A percentile compares a stretch with the other conserved stretches of the same genome.
Evolutionary conservation across 805 yeast genomes (phyloP).

Genomic region (Pichia cephalocereana): DNA sequence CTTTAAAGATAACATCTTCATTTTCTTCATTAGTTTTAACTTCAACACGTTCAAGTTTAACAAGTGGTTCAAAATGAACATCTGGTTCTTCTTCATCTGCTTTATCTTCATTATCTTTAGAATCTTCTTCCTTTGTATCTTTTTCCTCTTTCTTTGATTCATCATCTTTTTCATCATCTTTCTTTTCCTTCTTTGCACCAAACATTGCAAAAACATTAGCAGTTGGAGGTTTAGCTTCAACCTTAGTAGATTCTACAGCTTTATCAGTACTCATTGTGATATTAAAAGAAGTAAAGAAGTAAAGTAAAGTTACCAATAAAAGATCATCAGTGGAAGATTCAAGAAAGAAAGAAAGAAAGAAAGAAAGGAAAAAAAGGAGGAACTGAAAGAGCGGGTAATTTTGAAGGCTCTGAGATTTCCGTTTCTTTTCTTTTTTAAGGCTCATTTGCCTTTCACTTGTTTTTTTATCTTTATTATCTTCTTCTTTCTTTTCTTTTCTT

Average conservation of each 20-base stretch:
- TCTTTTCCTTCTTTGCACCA: slow-evolving; percentile 43
- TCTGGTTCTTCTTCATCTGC: slow-evolving; percentile 65
- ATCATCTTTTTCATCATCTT: slow-evolving; percentile 28
- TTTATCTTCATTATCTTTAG: slow-evolving; percentile 36
- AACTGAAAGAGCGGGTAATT: too few relatives aligned
- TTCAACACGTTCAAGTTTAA: slow-evolving; percentile 89
- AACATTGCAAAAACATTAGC: slow-evolving; percentile 89
- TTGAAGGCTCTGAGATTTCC: too few relatives aligned
- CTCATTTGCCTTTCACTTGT: not conserved
- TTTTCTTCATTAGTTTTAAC: slow-evolving; percentile 93
- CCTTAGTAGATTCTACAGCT: slow-evolving; percentile 6
- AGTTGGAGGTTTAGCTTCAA: slow-evolving; percentile 47
- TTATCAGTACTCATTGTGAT: not conserved
- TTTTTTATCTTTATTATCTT: not conserved
- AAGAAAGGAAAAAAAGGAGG: too few relatives aligned
- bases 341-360: too few relatives aligned
- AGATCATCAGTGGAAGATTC: too few relatives aligned
- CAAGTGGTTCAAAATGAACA: slow-evolving; percentile 94
- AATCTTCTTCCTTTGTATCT: slow-evolving; percentile 26
- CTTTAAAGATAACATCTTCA: slow-evolving; percentile 75
- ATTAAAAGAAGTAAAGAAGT: too few relatives aligned
- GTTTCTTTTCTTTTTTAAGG: too few relatives aligned
- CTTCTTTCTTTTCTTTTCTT: not conserved
- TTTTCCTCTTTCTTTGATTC: slow-evolving; percentile 15
- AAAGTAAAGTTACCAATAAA: too few relatives aligned